These are phyloP conservation scores for Amaranthus hypochondriacus DNA, from an alignment of 148 eudicot genomes.

Conservation along the genomic window DNA sequence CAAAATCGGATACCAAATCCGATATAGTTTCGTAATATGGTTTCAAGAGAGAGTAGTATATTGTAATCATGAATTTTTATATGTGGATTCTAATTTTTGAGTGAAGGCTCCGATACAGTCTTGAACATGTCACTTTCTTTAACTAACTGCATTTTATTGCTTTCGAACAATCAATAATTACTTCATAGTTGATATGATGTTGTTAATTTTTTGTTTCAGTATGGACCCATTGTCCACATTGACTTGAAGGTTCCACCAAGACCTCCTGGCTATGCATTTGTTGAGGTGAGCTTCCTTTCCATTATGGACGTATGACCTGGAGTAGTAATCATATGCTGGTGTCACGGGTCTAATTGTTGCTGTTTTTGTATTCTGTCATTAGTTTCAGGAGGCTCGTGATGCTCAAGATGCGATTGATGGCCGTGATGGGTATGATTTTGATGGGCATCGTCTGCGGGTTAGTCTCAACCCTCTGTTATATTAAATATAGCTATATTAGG, in stretches of 20 bases:
- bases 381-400: conserved; percentile 94
- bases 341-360: not conserved
- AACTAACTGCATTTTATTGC: too few species aligned
- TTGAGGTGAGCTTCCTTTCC: conserved; percentile 54
- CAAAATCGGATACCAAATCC: too few species aligned
- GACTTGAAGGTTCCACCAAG: conserved; percentile 97
- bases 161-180: too few species aligned
- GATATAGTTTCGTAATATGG: too few species aligned
- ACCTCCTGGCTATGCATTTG: conserved; percentile 98
- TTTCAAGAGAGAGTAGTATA: too few species aligned
- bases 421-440: conserved; percentile 99
- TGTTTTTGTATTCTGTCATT: not conserved
- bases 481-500: not conserved
- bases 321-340: not conserved
- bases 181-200: conserved; percentile 1
- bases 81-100: too few species aligned
- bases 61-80: too few species aligned
- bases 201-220: conserved; percentile 43
- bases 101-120: too few species aligned
- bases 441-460: conserved; percentile 93
- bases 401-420: conserved; percentile 96
- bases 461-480: conserved; percentile 12
- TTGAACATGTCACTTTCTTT: too few species aligned
- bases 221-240: conserved; percentile 80
- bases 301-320: too few species aligned